These are phyloP conservation scores for Pseudogymnoascus sp. DNA, from an alignment of 2,329 filamentous ascomycete species.

Conservation along the genomic window DNA sequence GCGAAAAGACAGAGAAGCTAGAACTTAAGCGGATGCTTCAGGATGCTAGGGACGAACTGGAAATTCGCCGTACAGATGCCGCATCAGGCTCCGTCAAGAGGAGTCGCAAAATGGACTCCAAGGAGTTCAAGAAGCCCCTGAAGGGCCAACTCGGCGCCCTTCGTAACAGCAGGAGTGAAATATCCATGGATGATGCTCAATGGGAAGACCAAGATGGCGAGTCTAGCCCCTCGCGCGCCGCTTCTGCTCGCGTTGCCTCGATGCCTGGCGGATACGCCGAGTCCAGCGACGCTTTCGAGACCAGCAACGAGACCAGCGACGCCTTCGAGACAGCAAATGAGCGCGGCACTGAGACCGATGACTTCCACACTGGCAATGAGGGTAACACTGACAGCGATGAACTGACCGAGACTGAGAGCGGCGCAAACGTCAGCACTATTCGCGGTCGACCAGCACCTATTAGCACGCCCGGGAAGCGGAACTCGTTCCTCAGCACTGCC, in stretches of 20 bases:
- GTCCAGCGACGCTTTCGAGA: constrained; percentile 65
- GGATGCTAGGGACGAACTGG: constrained; percentile 87
- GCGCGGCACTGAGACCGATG: constrained; percentile 77
- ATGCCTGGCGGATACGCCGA: constrained; percentile 28
- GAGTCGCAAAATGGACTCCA: constrained; percentile 54
- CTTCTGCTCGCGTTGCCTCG: constrained; percentile 23
- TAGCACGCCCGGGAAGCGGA: constrained; percentile 45
- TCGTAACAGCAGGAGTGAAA: constrained; percentile 66
- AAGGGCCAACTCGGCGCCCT: constrained; percentile 65
- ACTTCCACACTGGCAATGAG: constrained; percentile 90
- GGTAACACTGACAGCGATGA: constrained; percentile 66
- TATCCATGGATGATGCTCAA: constrained; percentile 70
- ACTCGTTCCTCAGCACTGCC: constrained; percentile 77
- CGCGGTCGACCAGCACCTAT: constrained; percentile 33
- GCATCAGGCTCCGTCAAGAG: constrained; percentile 39
- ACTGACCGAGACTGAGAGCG: constrained; percentile 75
- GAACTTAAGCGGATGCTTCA: constrained; percentile 92
- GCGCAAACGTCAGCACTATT: constrained; percentile 27
- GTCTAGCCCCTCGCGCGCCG: constrained; percentile 47
- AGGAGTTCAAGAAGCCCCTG: constrained; percentile 70
- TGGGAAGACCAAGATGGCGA: constrained; percentile 72
- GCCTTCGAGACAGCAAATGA: constrained; percentile 53
- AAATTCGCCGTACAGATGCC: constrained; percentile 52
- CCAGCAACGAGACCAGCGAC: constrained; percentile 67
- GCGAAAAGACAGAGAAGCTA: constrained; percentile 97